Conservation (phyloP, 2,329 filamentous ascomycete species). For the Clarireedia homoeocarpa region DNA sequence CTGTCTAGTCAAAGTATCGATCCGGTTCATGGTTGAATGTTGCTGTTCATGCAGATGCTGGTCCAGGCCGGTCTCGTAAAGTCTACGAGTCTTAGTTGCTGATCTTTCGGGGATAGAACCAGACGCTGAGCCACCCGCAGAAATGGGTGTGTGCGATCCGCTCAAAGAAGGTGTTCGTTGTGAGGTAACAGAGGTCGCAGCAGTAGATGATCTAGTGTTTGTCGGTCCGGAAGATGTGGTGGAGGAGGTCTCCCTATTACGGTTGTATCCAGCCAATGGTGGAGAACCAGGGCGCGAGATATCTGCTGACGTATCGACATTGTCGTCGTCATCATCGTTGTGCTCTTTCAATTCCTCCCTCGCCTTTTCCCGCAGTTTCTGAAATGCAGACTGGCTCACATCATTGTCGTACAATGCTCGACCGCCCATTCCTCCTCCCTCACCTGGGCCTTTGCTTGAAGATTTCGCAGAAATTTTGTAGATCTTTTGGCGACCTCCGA, state of each 20-base stretch:
- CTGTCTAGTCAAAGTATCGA: conserved; percentile 70
- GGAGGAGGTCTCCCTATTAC: conserved; percentile 78
- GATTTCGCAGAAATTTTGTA: conserved; percentile 66
- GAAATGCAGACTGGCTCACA: conserved; percentile 74
- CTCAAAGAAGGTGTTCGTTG: conserved; percentile 49
- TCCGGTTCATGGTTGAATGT: conserved; percentile 63
- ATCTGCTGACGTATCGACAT: conserved; percentile 22
- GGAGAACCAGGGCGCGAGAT: conserved; percentile 45
- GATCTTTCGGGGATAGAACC: conserved; percentile 50
- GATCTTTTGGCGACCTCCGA: conserved; percentile 92
- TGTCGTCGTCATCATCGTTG: conserved; percentile 25
- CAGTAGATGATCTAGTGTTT: conserved; percentile 69
- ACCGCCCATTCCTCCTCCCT: conserved; percentile 47
- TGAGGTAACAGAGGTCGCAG: conserved; percentile 81
- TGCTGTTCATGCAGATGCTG: conserved; percentile 78
- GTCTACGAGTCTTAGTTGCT: conserved; percentile 60
- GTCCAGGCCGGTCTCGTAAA: conserved; percentile 78
- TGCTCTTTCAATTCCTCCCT: conserved; percentile 31
- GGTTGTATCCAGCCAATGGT: conserved; percentile 55
- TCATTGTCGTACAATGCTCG: conserved; percentile 81
- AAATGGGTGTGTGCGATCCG: conserved; percentile 38
- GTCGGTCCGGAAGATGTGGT: conserved; percentile 60
- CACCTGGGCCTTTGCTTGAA: conserved; percentile 33
- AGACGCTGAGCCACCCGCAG: conserved; percentile 31
- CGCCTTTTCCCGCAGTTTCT: conserved; percentile 54